Evolutionary conservation across 345 rosid genomes (phyloP).

Genomic region (Salix suchowensis): DNA sequence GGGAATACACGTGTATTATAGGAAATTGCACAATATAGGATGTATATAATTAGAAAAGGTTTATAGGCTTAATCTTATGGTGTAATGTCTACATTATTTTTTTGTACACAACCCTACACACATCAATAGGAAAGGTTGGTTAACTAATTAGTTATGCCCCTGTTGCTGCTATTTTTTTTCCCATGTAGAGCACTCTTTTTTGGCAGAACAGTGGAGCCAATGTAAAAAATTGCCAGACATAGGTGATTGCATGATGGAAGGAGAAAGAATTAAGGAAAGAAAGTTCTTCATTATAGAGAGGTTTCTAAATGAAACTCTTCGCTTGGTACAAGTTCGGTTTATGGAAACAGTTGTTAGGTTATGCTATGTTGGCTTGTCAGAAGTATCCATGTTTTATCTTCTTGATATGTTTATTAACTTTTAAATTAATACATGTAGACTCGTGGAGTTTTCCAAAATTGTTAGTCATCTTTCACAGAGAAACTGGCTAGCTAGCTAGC

Average conservation of each 20-base stretch:
- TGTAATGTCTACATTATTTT: no score
- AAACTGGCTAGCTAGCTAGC: no score
- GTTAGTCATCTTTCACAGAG: no score
- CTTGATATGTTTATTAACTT: conserved; percentile 26
- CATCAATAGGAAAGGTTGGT: no score
- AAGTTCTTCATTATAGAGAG: conserved; percentile 19
- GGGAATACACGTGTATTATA: no score
- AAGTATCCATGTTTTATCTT: conserved; percentile 18
- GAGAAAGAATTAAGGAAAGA: background rate
- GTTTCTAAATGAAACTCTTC: conserved; percentile 21
- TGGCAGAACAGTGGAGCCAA: conserved; percentile 85
- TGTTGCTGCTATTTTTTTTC: no score
- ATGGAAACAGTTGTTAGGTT: conserved; percentile 6
- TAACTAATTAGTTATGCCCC: no score
- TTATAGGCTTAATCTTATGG: no score
- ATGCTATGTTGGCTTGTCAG: conserved; percentile 8
- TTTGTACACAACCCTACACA: no score
- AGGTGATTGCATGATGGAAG: conserved; percentile 66
- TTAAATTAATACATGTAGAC: background rate
- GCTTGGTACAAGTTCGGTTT: conserved; percentile 8
- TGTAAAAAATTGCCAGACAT: conserved; percentile 76
- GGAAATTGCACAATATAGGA: no score
- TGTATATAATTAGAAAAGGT: no score
- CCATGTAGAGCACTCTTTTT: conserved; percentile 4
- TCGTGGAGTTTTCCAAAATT: no score